Percentiles rank a stretch among this genome's conserved stretches.
phyloP scores from a whole-genome alignment of 108 stramenopile genomes.

The Fragilaria radians region DNA sequence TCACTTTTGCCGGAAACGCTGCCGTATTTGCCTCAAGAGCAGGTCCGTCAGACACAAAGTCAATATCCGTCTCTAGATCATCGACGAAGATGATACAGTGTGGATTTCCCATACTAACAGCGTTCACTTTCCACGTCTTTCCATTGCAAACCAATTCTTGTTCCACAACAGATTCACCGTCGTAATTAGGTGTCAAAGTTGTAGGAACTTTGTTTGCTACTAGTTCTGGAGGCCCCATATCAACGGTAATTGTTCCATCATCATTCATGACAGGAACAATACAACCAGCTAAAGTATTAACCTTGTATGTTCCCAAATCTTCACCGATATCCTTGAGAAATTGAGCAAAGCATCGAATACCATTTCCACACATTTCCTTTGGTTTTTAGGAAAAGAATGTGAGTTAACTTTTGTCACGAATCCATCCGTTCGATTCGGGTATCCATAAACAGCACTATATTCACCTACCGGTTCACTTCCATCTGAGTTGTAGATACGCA shows the following conservation, averaged over 20 bases:
- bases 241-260: slow-evolving; percentile 89
- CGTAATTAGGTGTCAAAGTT: slow-evolving; percentile 72
- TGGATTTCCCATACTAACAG: slow-evolving; percentile 97
- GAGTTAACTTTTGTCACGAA: too few species aligned
- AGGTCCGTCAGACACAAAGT: slow-evolving; percentile 85
- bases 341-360: slow-evolving; percentile 94
- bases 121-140: slow-evolving; percentile 85
- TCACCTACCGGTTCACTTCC: slow-evolving; percentile 69
- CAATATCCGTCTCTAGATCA: slow-evolving; percentile 80
- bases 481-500: slow-evolving; percentile 96
- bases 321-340: slow-evolving; percentile 89
- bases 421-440: too few species aligned
- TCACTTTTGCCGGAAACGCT: slow-evolving; percentile 90
- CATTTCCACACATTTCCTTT: slow-evolving; percentile 98
- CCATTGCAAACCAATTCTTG: slow-evolving; percentile 75
- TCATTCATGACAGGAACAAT: slow-evolving; percentile 92
- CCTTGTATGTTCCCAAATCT: slow-evolving; percentile 71
- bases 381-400: too few species aligned
- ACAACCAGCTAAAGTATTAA: slow-evolving; percentile 89
- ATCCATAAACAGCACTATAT: too few species aligned
- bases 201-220: slow-evolving; percentile 82
- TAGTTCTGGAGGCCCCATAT: slow-evolving; percentile 94
- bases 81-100: slow-evolving; percentile 94
- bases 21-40: slow-evolving; percentile 76
- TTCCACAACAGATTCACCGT: slow-evolving; percentile 76